Base-by-base conservation (phyloP, 345 rosid genomes). In the Gossypium mustelinum region DNA sequence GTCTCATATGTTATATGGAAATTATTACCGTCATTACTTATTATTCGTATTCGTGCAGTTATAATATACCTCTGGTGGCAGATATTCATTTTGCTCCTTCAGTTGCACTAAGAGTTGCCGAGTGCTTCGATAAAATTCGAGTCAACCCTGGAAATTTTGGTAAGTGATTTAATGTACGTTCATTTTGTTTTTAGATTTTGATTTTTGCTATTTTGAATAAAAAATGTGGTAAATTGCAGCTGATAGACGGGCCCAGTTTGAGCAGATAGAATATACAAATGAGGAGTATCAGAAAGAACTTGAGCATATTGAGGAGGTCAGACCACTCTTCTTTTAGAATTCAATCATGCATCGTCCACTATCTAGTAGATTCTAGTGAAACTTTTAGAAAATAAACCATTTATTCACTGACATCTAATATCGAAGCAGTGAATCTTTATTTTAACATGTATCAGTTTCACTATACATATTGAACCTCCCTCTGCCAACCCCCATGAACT, bases 91-190 rank as follows among this genome's bases (percentile, higher is more conserved):
- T 95, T 79, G 98, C 99, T 44, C 99, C 99, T 79, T 18, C 93
- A 20, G 87, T 95, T 75, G 99, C 99, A 39, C 73, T 95, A 65
- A 82, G 98, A 62, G 97, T 93, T 29, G 89, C 96, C 73, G 99
- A 95, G 81, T 95, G 99, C 86, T 95, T 95, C 76, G 98, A 95
- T 74, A 95, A 95, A 81, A 95, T 95, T 79, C 98, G 97, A 62
- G 98, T 94, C 77, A 94, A 94, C 86, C 99, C 99, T 0, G 98
- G 99, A 84, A 94, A 94, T 69, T 94, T 94, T 72, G 99, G 99
- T 94, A 86, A 41, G 77, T 22, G 11, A 54, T 52, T 56, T 12
- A 7, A 29, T 39, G 20, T 81, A 60, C 27, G 73, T 65, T 60
- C 39, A 50, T 18, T 59, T 73, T 79, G 73, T 24, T 72, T 66